phyloP scores from a whole-genome alignment of 2,329 filamentous ascomycete genomes.

The Aspergillus quadricinctus region DNA sequence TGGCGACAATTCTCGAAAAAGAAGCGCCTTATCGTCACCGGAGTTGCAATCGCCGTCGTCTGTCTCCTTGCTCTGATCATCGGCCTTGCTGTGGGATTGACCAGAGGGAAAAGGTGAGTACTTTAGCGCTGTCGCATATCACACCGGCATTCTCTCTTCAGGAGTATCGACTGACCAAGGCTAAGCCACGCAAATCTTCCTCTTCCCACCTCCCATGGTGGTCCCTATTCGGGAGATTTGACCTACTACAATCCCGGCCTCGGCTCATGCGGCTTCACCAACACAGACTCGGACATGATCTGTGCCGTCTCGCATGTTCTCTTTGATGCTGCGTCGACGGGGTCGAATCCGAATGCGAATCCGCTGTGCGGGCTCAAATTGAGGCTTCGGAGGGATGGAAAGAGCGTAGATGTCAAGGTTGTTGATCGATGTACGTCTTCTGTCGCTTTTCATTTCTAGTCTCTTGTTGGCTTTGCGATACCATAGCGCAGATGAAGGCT shows the following conservation, averaged over 20 bases:
- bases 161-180: not conserved
- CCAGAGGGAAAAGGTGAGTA: constrained; percentile 16
- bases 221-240: constrained; percentile 58
- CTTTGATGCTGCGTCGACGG: constrained; percentile 56
- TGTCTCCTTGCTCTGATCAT: constrained; percentile 18
- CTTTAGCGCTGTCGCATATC: not conserved
- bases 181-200: constrained; percentile 16
- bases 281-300: constrained; percentile 53
- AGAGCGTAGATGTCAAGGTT: constrained; percentile 59
- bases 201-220: constrained; percentile 34
- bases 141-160: not conserved
- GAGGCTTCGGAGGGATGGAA: constrained; percentile 53
- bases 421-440: constrained; percentile 59
- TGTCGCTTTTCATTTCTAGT: not conserved
- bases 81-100: constrained; percentile 23
- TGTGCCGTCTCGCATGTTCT: constrained; percentile 64
- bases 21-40: constrained; percentile 16
- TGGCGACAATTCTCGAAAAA: constrained; percentile 7
- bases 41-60: constrained; percentile 6
- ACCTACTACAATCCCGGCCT: constrained; percentile 66
- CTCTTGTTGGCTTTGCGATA: not conserved
- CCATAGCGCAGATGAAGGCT: not conserved
- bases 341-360: constrained; percentile 59
- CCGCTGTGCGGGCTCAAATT: constrained; percentile 64
- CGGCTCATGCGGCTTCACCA: constrained; percentile 64